phyloP scores from a whole-genome alignment of 2,329 filamentous ascomycete genomes.

The Fusarium irregulare region DNA sequence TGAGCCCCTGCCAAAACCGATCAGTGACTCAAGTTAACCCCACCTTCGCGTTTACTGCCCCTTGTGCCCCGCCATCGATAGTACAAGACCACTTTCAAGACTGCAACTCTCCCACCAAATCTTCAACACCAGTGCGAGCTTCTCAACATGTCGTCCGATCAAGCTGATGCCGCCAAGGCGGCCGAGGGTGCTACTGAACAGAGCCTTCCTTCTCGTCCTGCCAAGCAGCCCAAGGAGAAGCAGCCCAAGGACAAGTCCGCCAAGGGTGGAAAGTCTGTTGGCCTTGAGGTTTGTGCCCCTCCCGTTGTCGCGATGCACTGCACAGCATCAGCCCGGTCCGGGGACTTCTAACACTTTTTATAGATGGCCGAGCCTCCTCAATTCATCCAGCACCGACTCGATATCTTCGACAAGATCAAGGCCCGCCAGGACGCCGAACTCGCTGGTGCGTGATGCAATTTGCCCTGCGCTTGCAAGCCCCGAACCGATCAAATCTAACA shows the following conservation, averaged over 20 bases:
- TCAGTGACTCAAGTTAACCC: conserved; percentile 51
- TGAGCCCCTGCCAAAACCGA: conserved; percentile 21
- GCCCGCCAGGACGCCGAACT: conserved; percentile 83
- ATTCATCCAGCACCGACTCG: conserved; percentile 85
- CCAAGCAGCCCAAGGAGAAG: conserved; percentile 54
- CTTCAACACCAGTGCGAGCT: conserved; percentile 31
- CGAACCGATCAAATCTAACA: conserved; percentile 34
- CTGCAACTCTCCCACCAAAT: conserved; percentile 42
- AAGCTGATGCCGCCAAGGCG: conserved; percentile 51
- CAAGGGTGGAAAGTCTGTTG: conserved; percentile 70
- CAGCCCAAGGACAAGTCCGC: conserved; percentile 49
- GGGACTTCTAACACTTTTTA: conserved; percentile 36
- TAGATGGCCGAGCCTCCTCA: conserved; percentile 68
- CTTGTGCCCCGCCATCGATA: conserved; percentile 47
- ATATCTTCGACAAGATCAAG: conserved; percentile 90
- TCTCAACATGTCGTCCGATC: conserved; percentile 54
- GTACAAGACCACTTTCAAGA: conserved; percentile 34
- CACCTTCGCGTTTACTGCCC: conserved; percentile 50
- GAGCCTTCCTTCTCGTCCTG: conserved; percentile 51
- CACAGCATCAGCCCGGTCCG: conserved; percentile 2
- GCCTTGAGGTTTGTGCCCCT: conserved; percentile 58
- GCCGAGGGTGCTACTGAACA: conserved; percentile 50
- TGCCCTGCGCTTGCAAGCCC: not conserved
- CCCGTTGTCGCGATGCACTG: conserved; percentile 10
- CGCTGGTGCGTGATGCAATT: conserved; percentile 50